Conservation (phyloP, 1,284 basidiomycete species). For the Cystobasidiaceae sp. region DNA sequence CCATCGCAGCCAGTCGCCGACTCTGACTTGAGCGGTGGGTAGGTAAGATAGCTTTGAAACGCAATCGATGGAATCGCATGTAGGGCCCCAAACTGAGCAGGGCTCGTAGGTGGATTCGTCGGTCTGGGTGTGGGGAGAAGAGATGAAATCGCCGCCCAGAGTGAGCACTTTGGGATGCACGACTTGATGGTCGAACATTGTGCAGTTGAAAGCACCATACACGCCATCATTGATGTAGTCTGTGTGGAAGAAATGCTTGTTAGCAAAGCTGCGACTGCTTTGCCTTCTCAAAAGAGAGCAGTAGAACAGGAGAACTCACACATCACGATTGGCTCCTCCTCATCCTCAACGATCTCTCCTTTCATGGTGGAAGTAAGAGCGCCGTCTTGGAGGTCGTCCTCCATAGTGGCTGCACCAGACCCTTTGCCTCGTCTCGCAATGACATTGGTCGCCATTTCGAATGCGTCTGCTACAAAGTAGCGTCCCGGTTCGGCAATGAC, state of each 20-base stretch:
- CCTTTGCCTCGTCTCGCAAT: slow-evolving; percentile 69
- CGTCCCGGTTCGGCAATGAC: slow-evolving; percentile 96
- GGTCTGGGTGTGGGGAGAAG: neutral
- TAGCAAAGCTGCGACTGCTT: slow-evolving; percentile 10
- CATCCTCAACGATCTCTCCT: slow-evolving; percentile 41
- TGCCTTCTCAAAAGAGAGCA: neutral
- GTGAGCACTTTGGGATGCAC: slow-evolving; percentile 76
- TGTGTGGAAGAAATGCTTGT: slow-evolving; percentile 45
- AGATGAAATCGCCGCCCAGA: slow-evolving; percentile 38
- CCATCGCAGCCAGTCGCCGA: slow-evolving; percentile 89
- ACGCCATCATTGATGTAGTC: slow-evolving; percentile 98
- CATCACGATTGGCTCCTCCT: slow-evolving; percentile 62
- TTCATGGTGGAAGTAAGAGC: neutral
- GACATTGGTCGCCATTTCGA: slow-evolving; percentile 87
- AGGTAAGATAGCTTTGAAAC: slow-evolving; percentile 61
- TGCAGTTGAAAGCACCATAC: slow-evolving; percentile 97
- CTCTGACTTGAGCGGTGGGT: slow-evolving; percentile 58
- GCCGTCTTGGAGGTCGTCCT: slow-evolving; percentile 26
- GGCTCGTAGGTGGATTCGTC: slow-evolving; percentile 26
- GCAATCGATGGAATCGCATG: slow-evolving; percentile 87
- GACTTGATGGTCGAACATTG: slow-evolving; percentile 86
- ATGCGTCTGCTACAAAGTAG: slow-evolving; percentile 88
- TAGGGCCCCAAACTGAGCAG: slow-evolving; percentile 49
- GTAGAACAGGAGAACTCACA: slow-evolving; percentile 55
- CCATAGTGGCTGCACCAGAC: slow-evolving; percentile 40